Percentiles rank a stretch among this genome's conserved stretches.
phyloP scores from a whole-genome alignment of 1,139 yeast species.

The Candida glucosophila region DNA sequence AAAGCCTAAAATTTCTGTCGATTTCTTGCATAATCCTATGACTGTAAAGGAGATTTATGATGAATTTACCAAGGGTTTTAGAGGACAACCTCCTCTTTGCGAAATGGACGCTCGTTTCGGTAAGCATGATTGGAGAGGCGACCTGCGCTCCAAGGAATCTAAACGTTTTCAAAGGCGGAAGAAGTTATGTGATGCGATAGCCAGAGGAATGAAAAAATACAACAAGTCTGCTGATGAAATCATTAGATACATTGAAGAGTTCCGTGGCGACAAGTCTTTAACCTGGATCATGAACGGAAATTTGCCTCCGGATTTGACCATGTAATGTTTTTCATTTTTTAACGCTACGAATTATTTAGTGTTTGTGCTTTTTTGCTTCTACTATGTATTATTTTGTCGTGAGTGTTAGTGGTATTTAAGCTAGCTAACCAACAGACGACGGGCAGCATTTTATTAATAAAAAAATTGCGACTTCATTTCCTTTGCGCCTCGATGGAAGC shows the following conservation, averaged over 20 bases:
- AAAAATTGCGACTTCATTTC: too few relatives aligned
- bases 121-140: conserved; percentile 41
- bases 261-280: conserved; percentile 35
- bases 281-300: conserved; percentile 47
- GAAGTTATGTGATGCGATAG: conserved; percentile 38
- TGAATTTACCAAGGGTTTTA: conserved; percentile 38
- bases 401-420: too few relatives aligned
- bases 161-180: conserved; percentile 39
- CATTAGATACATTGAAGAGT: conserved; percentile 33
- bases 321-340: too few relatives aligned
- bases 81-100: conserved; percentile 37
- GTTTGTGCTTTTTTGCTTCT: too few relatives aligned
- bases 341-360: too few relatives aligned
- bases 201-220: conserved; percentile 32
- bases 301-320: conserved; percentile 28
- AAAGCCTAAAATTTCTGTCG: conserved; percentile 29
- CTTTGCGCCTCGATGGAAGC: too few relatives aligned
- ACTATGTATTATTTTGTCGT: too few relatives aligned
- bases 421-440: too few relatives aligned
- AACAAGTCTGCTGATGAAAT: conserved; percentile 37
- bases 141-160: conserved; percentile 38
- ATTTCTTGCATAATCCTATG: conserved; percentile 39
- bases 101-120: conserved; percentile 39
- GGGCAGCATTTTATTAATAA: too few relatives aligned
- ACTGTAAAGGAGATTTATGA: conserved; percentile 39